Conservation (phyloP, 148 eudicot genomes). For the Rhododendron ovatum region DNA sequence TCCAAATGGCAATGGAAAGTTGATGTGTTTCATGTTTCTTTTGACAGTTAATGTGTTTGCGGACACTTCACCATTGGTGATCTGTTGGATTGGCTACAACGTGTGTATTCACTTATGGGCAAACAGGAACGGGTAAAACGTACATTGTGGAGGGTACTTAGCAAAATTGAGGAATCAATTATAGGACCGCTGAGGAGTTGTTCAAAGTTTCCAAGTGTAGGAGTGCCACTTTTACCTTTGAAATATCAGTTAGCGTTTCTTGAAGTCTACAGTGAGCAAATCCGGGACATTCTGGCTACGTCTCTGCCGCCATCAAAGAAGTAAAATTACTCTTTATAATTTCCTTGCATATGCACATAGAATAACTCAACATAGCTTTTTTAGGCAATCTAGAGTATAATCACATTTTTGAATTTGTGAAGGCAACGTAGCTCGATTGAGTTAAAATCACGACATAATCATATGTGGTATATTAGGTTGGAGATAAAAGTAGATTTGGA, state of each 20-base stretch:
- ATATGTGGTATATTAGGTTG: constrained; percentile 40
- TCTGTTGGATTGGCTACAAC: too few relatives aligned
- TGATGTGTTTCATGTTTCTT: constrained; percentile 1
- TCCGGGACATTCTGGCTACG: constrained; percentile 65
- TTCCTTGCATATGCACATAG: not conserved
- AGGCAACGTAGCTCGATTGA: not conserved
- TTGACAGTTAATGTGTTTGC: constrained; percentile 71
- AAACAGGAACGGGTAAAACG: constrained; percentile 94
- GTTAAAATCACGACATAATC: not conserved
- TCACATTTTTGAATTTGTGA: too few relatives aligned
- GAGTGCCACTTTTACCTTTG: constrained; percentile 49
- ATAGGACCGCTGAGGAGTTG: constrained; percentile 78
- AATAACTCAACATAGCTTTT: not conserved
- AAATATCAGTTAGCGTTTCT: constrained; percentile 86
- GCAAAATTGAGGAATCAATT: constrained; percentile 77
- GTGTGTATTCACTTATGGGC: constrained; percentile 96
- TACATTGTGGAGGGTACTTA: constrained; percentile 92
- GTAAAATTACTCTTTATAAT: constrained; percentile 21
- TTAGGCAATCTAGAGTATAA: not conserved
- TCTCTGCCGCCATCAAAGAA: constrained; percentile 60
- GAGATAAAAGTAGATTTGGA: constrained; percentile 86
- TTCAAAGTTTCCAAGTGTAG: constrained; percentile 61
- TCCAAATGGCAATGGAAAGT: not conserved
- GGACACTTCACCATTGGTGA: constrained; percentile 92
- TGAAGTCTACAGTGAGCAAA: constrained; percentile 95